Conservation (phyloP, 2,329 filamentous ascomycete genomes). For the Pseudogymnoascus pannorum region DNA sequence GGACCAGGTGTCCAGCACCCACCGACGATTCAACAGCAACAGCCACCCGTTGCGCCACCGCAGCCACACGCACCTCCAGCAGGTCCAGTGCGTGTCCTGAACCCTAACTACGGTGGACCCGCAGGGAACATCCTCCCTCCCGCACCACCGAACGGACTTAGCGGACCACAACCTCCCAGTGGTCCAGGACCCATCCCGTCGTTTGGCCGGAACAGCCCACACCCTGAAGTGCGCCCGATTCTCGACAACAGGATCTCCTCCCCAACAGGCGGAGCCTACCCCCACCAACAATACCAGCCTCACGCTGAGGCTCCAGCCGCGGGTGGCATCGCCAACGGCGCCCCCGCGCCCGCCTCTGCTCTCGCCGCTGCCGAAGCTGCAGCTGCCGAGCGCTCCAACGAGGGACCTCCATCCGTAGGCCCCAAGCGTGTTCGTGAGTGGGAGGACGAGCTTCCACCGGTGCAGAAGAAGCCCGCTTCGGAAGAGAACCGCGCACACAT, state of each 20-base stretch:
- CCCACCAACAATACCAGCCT: constrained; percentile 72
- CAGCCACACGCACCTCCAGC: constrained; percentile 38
- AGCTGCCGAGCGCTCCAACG: constrained; percentile 57
- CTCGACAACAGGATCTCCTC: constrained; percentile 84
- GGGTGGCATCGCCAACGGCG: constrained; percentile 46
- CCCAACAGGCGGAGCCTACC: constrained; percentile 80
- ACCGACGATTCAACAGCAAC: constrained; percentile 34
- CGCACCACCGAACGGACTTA: constrained; percentile 34
- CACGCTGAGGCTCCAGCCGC: constrained; percentile 50
- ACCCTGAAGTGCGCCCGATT: constrained; percentile 74
- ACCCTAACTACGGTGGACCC: constrained; percentile 51
- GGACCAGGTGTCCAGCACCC: constrained; percentile 19
- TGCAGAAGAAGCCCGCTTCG: constrained; percentile 76
- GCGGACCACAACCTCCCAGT: constrained; percentile 17
- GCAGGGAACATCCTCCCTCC: constrained; percentile 36
- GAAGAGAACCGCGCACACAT: constrained; percentile 83
- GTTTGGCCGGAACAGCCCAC: constrained; percentile 70
- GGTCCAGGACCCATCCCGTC: constrained; percentile 46
- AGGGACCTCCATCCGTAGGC: constrained; percentile 69
- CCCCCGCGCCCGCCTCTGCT: constrained; percentile 58
- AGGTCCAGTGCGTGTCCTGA: constrained; percentile 47
- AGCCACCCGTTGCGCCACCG: constrained; percentile 43
- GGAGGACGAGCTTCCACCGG: constrained; percentile 64
- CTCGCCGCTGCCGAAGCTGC: constrained; percentile 61
- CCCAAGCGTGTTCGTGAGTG: constrained; percentile 86